A percentile compares a stretch with the other conserved stretches of the same genome.
Conservation (phyloP, 192 early-diverging fungal genomes). For the Coemansia sp. region DNA sequence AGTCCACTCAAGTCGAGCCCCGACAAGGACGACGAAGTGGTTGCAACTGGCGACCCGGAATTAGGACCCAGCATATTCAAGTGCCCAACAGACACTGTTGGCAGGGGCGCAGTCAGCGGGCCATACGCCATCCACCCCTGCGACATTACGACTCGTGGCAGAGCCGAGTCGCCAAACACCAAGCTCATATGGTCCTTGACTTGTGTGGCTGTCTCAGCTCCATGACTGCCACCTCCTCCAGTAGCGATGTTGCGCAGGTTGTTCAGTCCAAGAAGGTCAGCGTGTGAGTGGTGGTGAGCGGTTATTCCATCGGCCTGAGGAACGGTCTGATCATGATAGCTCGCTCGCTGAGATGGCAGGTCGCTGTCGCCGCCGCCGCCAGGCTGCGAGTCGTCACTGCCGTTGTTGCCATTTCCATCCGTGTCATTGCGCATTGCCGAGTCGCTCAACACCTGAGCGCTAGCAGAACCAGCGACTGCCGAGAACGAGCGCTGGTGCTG, state of each 20-base stretch:
- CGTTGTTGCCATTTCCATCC: neutral
- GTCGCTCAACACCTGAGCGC: neutral
- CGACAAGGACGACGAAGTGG: slow-evolving; percentile 15
- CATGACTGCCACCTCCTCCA: neutral
- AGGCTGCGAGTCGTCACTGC: no score
- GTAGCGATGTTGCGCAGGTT: neutral
- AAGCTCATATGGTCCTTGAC: slow-evolving; percentile 8
- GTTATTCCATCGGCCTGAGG: neutral
- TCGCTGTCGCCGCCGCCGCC: no score
- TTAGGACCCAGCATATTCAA: neutral
- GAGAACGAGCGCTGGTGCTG: neutral
- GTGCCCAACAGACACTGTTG: neutral
- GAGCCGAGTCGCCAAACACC: slow-evolving; percentile 16
- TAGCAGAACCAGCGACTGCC: neutral
- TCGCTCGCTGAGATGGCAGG: neutral
- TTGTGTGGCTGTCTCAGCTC: neutral
- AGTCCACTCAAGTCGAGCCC: slow-evolving; percentile 7
- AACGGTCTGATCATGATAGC: neutral
- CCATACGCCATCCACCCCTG: slow-evolving; percentile 39
- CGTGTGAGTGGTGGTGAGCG: neutral
- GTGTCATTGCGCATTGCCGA: neutral
- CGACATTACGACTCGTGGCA: slow-evolving; percentile 23
- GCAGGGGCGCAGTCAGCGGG: slow-evolving; percentile 36
- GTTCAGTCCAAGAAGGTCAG: neutral
- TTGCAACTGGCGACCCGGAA: neutral